Conservation (phyloP, 2,329 filamentous ascomycete genomes). For the Tolypocladium endophyticum region DNA sequence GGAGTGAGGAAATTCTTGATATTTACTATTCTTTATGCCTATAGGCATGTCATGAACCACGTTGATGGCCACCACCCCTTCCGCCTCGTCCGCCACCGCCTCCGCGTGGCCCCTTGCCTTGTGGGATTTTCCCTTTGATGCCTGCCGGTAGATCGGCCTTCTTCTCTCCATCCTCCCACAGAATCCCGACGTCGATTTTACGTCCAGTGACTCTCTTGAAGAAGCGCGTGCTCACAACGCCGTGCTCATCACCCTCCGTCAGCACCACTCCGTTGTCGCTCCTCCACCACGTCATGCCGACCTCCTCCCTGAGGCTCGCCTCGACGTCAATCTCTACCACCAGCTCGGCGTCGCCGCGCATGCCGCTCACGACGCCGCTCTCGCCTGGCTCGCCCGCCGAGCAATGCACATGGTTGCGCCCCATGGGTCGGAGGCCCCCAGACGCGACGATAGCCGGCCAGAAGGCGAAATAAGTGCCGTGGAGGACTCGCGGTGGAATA, state of each 20-base stretch:
- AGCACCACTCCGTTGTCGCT: conserved; percentile 72
- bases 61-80: conserved; percentile 18
- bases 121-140: conserved; percentile 37
- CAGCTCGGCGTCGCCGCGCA: conserved; percentile 67
- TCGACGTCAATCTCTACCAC: conserved; percentile 67
- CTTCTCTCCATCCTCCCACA: conserved; percentile 62
- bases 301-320: conserved; percentile 49
- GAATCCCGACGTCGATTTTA: conserved; percentile 45
- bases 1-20: neutral
- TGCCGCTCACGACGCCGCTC: conserved; percentile 60
- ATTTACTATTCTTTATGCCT: neutral
- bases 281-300: conserved; percentile 55
- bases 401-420: conserved; percentile 82
- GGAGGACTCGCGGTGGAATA: conserved; percentile 60
- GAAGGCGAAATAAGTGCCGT: conserved; percentile 79
- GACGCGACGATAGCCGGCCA: conserved; percentile 66
- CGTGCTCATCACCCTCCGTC: conserved; percentile 47
- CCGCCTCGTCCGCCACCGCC: conserved; percentile 24
- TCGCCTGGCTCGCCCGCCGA: conserved; percentile 55
- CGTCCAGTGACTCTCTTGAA: conserved; percentile 63
- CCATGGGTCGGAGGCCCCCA: conserved; percentile 75
- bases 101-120: conserved; percentile 36
- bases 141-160: conserved; percentile 54
- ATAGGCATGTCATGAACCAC: conserved; percentile 5
- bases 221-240: conserved; percentile 53